phyloP scores from a whole-genome alignment of 768 basidiomycete genomes.

The Russula abietina region DNA sequence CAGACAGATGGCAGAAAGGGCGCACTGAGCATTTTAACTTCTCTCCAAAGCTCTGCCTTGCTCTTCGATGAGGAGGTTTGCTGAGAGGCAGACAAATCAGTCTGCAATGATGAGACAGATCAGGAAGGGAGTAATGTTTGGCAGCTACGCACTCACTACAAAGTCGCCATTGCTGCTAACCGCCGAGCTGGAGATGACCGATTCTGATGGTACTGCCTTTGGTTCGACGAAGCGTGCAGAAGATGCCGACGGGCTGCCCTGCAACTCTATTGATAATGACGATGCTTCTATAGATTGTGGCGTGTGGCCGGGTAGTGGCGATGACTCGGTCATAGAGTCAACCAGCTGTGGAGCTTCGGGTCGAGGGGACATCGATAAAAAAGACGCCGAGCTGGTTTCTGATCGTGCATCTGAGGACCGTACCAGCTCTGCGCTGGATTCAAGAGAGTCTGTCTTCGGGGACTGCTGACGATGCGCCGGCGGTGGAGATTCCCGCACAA shows the following conservation, averaged over 20 bases:
- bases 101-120: not conserved
- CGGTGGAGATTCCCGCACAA: slow-evolving; percentile 12
- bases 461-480: slow-evolving; percentile 11
- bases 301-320: not conserved
- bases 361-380: slow-evolving; percentile 37
- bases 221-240: not conserved
- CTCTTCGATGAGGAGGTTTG: slow-evolving; percentile 36
- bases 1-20: slow-evolving; percentile 13
- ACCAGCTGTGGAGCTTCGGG: slow-evolving; percentile 38
- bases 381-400: slow-evolving; percentile 39
- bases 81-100: slow-evolving; percentile 21
- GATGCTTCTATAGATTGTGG: slow-evolving; percentile 25
- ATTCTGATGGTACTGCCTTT: slow-evolving; percentile 20
- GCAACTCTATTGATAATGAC: slow-evolving; percentile 9
- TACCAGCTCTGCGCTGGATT: slow-evolving; percentile 35
- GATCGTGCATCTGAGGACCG: slow-evolving; percentile 37
- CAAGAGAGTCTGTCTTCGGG: slow-evolving; percentile 29
- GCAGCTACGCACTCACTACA: slow-evolving; percentile 1
- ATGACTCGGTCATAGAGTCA: slow-evolving; percentile 36
- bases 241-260: not conserved
- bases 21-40: slow-evolving; percentile 82
- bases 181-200: slow-evolving; percentile 24
- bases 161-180: slow-evolving; percentile 23
- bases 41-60: slow-evolving; percentile 87
- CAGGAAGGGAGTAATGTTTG: not conserved